phyloP scores from a whole-genome alignment of 192 early-diverging fungal species.

The Cetraspora pellucida region DNA sequence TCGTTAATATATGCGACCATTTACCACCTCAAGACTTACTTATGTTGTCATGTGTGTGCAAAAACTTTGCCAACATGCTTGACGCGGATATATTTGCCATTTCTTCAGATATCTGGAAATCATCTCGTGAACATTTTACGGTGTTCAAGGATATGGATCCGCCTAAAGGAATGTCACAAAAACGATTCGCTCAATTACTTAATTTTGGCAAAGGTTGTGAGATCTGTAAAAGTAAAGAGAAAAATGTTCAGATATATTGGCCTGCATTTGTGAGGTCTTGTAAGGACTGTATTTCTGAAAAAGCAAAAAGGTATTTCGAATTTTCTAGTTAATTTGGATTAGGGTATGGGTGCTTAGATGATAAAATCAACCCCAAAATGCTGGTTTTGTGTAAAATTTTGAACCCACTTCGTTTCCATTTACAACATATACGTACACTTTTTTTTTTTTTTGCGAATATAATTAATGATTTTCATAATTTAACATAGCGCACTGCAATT shows the following conservation, averaged over 20 bases:
- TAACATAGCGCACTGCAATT: not conserved
- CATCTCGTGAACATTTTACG: constrained; percentile 7
- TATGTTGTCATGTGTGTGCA: constrained; percentile 14
- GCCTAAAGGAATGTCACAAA: not conserved
- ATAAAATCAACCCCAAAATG: too few relatives aligned
- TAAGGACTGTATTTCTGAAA: constrained; percentile 9
- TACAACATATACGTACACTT: not conserved
- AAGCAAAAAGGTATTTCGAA: constrained; percentile 3
- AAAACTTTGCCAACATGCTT: constrained; percentile 12
- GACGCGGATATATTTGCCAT: not conserved
- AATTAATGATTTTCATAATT: not conserved
- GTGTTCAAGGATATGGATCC: constrained; percentile 13
- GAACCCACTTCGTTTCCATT: too few relatives aligned
- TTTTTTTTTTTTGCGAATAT: not conserved
- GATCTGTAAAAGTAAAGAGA: not conserved
- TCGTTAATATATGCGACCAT: constrained; percentile 14
- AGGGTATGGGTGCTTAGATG: too few relatives aligned
- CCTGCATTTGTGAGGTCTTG: constrained; percentile 2
- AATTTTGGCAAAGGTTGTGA: constrained; percentile 9
- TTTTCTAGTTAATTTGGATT: too few relatives aligned
- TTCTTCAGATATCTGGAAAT: constrained; percentile 9
- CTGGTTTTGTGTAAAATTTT: too few relatives aligned
- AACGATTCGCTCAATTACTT: not conserved
- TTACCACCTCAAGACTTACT: constrained; percentile 7
- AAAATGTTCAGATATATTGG: not conserved